Conservation (phyloP, 768 basidiomycete species). For the Pleurotus giganteus region DNA sequence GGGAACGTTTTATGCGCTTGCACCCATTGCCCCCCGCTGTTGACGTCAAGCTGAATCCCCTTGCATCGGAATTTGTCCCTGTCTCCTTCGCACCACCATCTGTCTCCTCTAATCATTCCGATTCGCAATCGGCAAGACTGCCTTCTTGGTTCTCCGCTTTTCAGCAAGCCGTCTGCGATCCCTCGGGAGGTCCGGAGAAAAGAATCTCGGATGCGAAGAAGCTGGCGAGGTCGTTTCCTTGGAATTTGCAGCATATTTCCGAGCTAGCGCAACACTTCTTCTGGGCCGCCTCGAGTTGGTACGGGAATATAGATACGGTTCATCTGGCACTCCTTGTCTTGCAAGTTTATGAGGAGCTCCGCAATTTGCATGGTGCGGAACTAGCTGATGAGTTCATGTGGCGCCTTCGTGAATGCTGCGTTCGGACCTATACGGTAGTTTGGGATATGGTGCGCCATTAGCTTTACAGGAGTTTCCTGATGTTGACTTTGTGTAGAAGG, state of each 20-base stretch:
- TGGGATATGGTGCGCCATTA: slow-evolving; percentile 25
- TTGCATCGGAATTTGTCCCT: slow-evolving; percentile 7
- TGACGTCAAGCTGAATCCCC: slow-evolving; percentile 2
- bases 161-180: not conserved
- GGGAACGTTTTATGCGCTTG: not conserved
- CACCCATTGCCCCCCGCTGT: not conserved
- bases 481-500: not conserved
- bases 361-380: slow-evolving; percentile 16
- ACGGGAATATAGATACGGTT: slow-evolving; percentile 5
- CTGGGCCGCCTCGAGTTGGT: slow-evolving; percentile 16
- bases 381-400: slow-evolving; percentile 21
- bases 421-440: slow-evolving; percentile 20
- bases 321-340: slow-evolving; percentile 21
- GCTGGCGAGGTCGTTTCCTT: not conserved
- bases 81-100: not conserved
- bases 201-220: not conserved
- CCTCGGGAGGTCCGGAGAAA: not conserved
- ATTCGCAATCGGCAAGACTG: not conserved
- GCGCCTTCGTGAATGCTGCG: slow-evolving; percentile 21
- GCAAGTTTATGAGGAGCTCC: slow-evolving; percentile 19
- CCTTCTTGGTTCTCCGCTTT: not conserved
- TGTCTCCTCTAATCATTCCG: not conserved
- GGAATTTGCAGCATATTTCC: slow-evolving; percentile 18
- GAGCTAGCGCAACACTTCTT: slow-evolving; percentile 27
- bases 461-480: not conserved